Base-by-base conservation (phyloP, 371 early-diverging fungal species). In the Rhizopus stolonifer region DNA sequence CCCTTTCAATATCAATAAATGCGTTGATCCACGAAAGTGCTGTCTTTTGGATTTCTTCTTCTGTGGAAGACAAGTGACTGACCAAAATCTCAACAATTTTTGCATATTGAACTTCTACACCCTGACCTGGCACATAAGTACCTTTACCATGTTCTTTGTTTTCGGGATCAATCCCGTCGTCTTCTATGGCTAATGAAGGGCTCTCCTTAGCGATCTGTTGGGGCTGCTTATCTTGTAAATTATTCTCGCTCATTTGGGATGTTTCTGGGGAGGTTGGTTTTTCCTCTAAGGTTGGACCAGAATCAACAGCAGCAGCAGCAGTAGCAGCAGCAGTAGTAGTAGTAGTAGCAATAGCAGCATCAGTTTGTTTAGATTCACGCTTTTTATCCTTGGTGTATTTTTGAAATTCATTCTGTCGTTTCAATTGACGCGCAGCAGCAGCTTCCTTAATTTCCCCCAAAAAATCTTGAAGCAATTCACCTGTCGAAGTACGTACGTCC, bases 1-100 rank as follows among this genome's bases (percentile, higher is more conserved):
- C 81, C 38, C 86, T 83, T 14, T 91, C 89, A 24, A 93, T 74
- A 22, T 75, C 71, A 31, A 93, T 84, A 56, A 96, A 92, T 60
- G 89, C 89, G 56, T 84, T 81, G 44, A 92, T 80, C 97, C 97
- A 96, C 36, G 80, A 71, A 19, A 96, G 69, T 0, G 94, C 93
- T 0, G 87, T 91, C 33, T 68, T 83, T 65, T 94, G 94, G 10
- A 92, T 92, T 52, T 91, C 92, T 66, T 90, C 89, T 50, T 94
- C 94, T 52, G 58, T 49, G 5, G 89, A 87, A 21, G 81, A 80
- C 6, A 94, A 68, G 60, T 93, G 89, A 21, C 88, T 90, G 25
- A 82, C 70, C n/a, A 95, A 71, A 25, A 94, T 93, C 24, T 82
- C 70, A 4, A 93, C 81, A 59, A 92, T 89, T 14, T 81, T 69